Base-by-base conservation (phyloP, 768 basidiomycete species). In the Calocera cornea region DNA sequence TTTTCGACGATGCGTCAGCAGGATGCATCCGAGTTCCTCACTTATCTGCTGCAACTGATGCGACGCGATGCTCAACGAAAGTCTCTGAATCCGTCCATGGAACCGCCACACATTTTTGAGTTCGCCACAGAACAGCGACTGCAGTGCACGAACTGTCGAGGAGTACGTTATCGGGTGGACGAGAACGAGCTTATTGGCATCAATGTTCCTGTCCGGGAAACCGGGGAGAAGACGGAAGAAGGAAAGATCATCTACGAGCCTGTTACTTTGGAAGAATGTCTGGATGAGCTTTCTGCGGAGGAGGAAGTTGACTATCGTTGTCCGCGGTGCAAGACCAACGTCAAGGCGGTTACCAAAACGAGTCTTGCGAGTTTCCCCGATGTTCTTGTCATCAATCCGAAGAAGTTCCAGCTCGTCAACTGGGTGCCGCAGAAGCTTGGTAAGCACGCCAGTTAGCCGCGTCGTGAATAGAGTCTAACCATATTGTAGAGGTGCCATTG, bases 1-100 rank as follows among this genome's bases (percentile, higher is more conserved):
- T 98, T 98, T 72, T 81, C 89, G 36, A 98, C 95, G 60, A 98
- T 97, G 95, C 83, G 85, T 65, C 95, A 99, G 76, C 97, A 98
- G 74, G 97, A 99, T 73, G 86, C 94, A 3, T 93, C 95, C 73
- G 95, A 98, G 77, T 98, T 97, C 78, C 82, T 99, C 66, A 82
- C 84, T 38, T 85, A 95, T 76, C 78, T 98, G 1, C 72, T 98
- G 65, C 87, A 85, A 2, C 80, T 84, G 22, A 76, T 99, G 14
- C 80, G 91, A 67, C 80, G 88, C 71, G 82, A 90, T 71, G 80
- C 81, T 40, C 66, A 67, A 72, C 73, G 71, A 82, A 74, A 50
- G 60, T 72, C 70, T 78, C 77, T 71, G 70, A 76, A 68, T 11
- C 77, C 70, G 64, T 74, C 65, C 31, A 70, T 64, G 5, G 90